Conservation (phyloP, 202 grass and related monocot species). For the Schoenoplectus tabernaemontani region DNA sequence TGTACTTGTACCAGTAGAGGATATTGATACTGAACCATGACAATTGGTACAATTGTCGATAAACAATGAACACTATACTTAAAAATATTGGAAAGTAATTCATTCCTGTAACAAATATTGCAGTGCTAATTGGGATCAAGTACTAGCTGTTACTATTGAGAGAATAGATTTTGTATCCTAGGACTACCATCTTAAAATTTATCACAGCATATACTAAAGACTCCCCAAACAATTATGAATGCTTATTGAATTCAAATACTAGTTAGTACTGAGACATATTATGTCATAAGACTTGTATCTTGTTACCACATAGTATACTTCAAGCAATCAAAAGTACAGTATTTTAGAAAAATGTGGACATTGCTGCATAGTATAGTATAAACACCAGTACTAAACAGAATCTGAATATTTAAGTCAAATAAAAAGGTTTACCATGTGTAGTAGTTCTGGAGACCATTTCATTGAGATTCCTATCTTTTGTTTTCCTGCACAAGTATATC, state of each 20-base stretch:
- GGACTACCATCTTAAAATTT: background rate
- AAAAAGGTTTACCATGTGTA: constrained; percentile 15
- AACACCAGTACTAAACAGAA: constrained; percentile 22
- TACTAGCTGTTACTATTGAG: constrained; percentile 12
- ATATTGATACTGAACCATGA: constrained; percentile 21
- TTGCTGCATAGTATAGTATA: constrained; percentile 9
- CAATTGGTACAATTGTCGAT: constrained; percentile 8
- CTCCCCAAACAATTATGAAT: background rate
- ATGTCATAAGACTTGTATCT: background rate
- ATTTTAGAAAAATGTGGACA: constrained; percentile 18
- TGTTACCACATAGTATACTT: background rate
- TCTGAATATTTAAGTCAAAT: constrained; percentile 7
- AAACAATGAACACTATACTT: constrained; percentile 9
- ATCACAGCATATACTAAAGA: background rate
- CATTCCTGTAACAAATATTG: constrained; percentile 2
- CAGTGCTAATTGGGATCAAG: constrained; percentile 6
- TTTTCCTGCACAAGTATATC: constrained; percentile 35
- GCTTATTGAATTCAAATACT: constrained; percentile 15
- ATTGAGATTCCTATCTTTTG: constrained; percentile 18
- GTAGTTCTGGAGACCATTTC: constrained; percentile 16
- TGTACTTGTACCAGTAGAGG: constrained; percentile 14
- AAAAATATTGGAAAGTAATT: constrained; percentile 21
- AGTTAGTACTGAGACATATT: constrained; percentile 5
- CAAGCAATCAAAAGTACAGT: constrained; percentile 3
- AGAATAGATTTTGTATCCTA: constrained; percentile 5